A percentile compares a stretch with the other conserved stretches of the same genome.
These are phyloP conservation scores for Volvox africanus DNA, from an alignment of 139 green algal genomes.

Conservation along the genomic window DNA sequence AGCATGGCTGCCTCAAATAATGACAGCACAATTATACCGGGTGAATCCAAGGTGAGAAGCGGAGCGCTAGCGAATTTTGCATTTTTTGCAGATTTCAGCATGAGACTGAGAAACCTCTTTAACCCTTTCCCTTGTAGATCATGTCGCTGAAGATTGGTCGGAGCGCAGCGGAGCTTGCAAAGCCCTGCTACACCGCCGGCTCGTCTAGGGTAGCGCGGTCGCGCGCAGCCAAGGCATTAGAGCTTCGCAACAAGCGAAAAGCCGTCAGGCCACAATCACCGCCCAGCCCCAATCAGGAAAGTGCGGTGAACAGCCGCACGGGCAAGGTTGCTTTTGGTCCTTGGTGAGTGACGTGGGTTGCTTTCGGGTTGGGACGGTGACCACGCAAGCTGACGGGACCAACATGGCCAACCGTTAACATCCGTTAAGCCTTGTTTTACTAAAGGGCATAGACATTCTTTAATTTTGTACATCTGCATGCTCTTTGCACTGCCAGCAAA, in stretches of 20 bases:
- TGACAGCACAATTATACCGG: not conserved
- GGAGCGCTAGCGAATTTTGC: not conserved
- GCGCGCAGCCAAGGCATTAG: not conserved
- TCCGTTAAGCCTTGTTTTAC: too few relatives aligned
- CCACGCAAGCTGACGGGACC: too few relatives aligned
- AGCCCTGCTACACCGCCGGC: not conserved
- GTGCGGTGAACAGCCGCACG: conserved; percentile 9
- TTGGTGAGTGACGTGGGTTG: conserved; percentile 7
- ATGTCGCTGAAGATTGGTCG: not conserved
- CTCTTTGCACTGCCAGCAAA: too few relatives aligned
- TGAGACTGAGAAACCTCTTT: not conserved
- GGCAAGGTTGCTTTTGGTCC: conserved; percentile 40
- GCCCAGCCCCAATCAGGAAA: conserved; percentile 30
- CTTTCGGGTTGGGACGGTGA: too few relatives aligned
- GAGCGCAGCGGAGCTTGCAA: not conserved
- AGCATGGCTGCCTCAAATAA: not conserved
- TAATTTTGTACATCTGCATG: too few relatives aligned
- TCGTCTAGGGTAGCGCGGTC: not conserved
- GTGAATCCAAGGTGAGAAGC: not conserved
- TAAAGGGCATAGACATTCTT: too few relatives aligned
- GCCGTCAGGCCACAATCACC: not conserved
- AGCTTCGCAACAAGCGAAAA: not conserved
- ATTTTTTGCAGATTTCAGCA: too few relatives aligned
- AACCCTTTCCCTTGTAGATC: not conserved
- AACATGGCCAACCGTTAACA: too few relatives aligned